A percentile compares a stretch with the other conserved stretches of the same genome.
phyloP scores from a whole-genome alignment of 2,329 filamentous ascomycete genomes.

The Neophaeococcomyces mojaviensis region DNA sequence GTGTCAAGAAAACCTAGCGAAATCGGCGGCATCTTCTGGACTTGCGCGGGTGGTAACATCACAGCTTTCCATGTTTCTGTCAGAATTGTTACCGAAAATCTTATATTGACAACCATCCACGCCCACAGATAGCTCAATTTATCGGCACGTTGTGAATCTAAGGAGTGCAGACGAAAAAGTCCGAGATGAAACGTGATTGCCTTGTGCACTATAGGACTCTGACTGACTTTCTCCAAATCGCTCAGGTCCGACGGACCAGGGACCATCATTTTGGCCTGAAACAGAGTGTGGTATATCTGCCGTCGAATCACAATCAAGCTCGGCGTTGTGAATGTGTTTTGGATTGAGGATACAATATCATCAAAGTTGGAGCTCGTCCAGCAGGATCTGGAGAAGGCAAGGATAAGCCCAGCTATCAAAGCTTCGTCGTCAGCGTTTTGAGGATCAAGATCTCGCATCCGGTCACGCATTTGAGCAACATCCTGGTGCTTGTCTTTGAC shows the following conservation, averaged over 20 bases:
- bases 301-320: constrained; percentile 43
- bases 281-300: constrained; percentile 62
- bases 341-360: constrained; percentile 61
- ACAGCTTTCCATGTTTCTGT: background rate
- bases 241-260: background rate
- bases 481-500: constrained; percentile 4
- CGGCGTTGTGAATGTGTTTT: constrained; percentile 44
- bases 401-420: constrained; percentile 54
- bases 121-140: constrained; percentile 18
- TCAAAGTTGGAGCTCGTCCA: constrained; percentile 51
- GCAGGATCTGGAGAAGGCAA: constrained; percentile 44
- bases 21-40: background rate
- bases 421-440: constrained; percentile 47
- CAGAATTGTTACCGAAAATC: constrained; percentile 16
- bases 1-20: constrained; percentile 60
- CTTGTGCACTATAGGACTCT: constrained; percentile 65
- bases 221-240: constrained; percentile 66
- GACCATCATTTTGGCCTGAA: constrained; percentile 50
- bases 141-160: background rate
- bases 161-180: constrained; percentile 8
- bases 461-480: background rate
- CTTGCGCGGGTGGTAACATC: background rate
- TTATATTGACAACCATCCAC: constrained; percentile 21
- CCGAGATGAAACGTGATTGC: constrained; percentile 44
- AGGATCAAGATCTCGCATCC: constrained; percentile 12